Percentiles rank a stretch among this genome's conserved stretches.
Conservation (phyloP, 2,329 filamentous ascomycete species). For the Colletotrichum shisoi region DNA sequence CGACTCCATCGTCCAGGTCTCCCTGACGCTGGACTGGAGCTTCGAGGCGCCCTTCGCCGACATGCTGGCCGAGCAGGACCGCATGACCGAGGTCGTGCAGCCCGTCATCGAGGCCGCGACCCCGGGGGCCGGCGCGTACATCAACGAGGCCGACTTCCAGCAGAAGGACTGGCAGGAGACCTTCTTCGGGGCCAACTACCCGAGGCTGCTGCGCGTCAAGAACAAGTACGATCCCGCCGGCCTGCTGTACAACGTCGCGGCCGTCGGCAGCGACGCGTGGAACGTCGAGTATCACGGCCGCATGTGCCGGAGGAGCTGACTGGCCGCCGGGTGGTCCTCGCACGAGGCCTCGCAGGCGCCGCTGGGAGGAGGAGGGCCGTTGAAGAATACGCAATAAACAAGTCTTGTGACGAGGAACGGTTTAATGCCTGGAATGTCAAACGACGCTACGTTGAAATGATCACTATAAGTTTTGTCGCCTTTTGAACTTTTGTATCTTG, state of each 20-base stretch:
- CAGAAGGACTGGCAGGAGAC: conserved; percentile 46
- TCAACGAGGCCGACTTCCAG: conserved; percentile 48
- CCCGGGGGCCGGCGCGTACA: conserved; percentile 44
- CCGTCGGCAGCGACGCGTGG: conserved; percentile 45
- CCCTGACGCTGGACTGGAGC: conserved; percentile 41
- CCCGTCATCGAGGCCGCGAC: conserved; percentile 46
- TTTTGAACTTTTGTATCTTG: not conserved
- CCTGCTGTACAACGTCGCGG: conserved; percentile 45
- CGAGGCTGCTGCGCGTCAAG: conserved; percentile 45
- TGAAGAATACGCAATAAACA: no score
- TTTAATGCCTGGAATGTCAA: no score
- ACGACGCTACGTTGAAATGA: no score
- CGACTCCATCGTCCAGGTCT: conserved; percentile 47
- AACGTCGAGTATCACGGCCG: conserved; percentile 39
- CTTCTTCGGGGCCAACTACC: conserved; percentile 47
- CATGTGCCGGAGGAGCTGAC: conserved; percentile 37
- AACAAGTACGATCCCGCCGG: conserved; percentile 46
- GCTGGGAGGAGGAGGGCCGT: no score
- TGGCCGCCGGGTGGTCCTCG: not conserved
- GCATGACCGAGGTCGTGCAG: conserved; percentile 46
- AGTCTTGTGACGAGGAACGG: no score
- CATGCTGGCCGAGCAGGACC: conserved; percentile 33
- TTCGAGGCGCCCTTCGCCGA: conserved; percentile 32
- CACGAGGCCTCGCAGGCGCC: not conserved
- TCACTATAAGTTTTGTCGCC: no score